A percentile compares a stretch with the other conserved stretches of the same genome.
Evolutionary conservation across 352 stramenopile genomes (phyloP).

Genomic region (Globisporangium nodosum): DNA sequence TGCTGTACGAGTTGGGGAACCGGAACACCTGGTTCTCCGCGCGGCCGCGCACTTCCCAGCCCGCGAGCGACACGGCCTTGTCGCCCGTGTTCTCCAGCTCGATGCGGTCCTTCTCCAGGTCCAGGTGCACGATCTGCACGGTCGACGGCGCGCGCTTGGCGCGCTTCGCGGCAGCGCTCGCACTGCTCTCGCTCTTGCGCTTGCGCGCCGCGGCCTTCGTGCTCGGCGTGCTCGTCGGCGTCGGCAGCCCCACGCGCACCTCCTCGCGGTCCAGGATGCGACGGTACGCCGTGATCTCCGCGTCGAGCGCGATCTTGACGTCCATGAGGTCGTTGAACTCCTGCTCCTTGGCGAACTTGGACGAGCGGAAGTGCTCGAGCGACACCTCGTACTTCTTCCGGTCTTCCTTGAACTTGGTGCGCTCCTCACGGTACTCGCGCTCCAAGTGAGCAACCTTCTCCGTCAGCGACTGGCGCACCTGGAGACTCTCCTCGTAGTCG

Average conservation of each 20-base stretch:
- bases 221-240: slow-evolving; percentile 35
- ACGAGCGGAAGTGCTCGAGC: slow-evolving; percentile 59
- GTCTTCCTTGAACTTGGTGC: slow-evolving; percentile 72
- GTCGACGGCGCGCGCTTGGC: slow-evolving; percentile 30
- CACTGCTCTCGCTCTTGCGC: slow-evolving; percentile 45
- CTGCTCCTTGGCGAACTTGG: slow-evolving; percentile 64
- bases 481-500: slow-evolving; percentile 78
- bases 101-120: slow-evolving; percentile 74
- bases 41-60: slow-evolving; percentile 61
- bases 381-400: slow-evolving; percentile 69
- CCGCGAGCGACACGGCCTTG: slow-evolving; percentile 45
- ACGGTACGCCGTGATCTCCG: slow-evolving; percentile 77
- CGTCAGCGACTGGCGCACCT: slow-evolving; percentile 62
- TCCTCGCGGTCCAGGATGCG: slow-evolving; percentile 81
- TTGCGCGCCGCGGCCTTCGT: slow-evolving; percentile 41
- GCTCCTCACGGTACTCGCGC: slow-evolving; percentile 70
- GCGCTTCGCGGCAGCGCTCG: slow-evolving; percentile 27
- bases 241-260: slow-evolving; percentile 55
- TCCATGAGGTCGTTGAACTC: slow-evolving; percentile 88
- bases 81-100: slow-evolving; percentile 71
- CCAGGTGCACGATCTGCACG: slow-evolving; percentile 56
- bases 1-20: slow-evolving; percentile 62
- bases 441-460: slow-evolving; percentile 80
- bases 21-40: slow-evolving; percentile 62
- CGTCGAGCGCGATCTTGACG: slow-evolving; percentile 74